These are phyloP conservation scores for Blastocladiella britannica DNA, from an alignment of 192 early-diverging fungal species.

Conservation along the genomic window DNA sequence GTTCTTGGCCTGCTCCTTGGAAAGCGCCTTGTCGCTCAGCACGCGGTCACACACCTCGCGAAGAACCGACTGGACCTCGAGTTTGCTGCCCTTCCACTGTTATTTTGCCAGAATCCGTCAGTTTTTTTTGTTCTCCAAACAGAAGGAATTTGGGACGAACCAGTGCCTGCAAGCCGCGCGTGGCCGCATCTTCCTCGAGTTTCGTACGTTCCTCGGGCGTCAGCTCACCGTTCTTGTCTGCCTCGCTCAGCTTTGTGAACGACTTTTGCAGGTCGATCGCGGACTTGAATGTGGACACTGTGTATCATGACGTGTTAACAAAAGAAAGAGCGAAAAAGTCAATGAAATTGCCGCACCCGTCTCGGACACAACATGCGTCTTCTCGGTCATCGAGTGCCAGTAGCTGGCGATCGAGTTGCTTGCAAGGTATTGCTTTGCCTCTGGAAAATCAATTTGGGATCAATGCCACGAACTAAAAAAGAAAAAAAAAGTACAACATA, in stretches of 20 bases:
- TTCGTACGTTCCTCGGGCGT: slow-evolving; percentile 23
- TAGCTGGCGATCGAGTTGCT: slow-evolving; percentile 13
- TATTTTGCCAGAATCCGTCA: no score
- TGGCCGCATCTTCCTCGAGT: slow-evolving; percentile 5
- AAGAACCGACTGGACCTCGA: slow-evolving; percentile 85
- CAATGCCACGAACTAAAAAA: no score
- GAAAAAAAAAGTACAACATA: no score
- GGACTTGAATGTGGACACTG: slow-evolving; percentile 72
- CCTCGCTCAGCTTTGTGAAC: slow-evolving; percentile 70
- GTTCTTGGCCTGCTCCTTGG: slow-evolving; percentile 32
- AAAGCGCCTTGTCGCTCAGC: slow-evolving; percentile 40
- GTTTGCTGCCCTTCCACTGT: slow-evolving; percentile 82
- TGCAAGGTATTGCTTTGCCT: slow-evolving; percentile 63
- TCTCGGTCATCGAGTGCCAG: slow-evolving; percentile 17
- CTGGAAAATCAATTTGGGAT: no score
- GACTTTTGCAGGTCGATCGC: slow-evolving; percentile 83
- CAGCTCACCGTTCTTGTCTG: slow-evolving; percentile 60
- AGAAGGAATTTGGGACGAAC: no score
- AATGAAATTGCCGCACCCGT: no score
- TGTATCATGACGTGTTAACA: slow-evolving; percentile 76
- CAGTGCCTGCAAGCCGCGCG: slow-evolving; percentile 39
- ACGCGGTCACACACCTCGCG: slow-evolving; percentile 78
- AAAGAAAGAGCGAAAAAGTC: no score
- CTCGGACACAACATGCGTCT: slow-evolving; percentile 47
- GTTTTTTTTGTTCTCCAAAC: no score